Percentiles rank a stretch among this genome's conserved stretches.
These are phyloP conservation scores for Talaromyces thailandensis DNA, from an alignment of 495 filamentous ascomycete genomes.

Conservation along the genomic window DNA sequence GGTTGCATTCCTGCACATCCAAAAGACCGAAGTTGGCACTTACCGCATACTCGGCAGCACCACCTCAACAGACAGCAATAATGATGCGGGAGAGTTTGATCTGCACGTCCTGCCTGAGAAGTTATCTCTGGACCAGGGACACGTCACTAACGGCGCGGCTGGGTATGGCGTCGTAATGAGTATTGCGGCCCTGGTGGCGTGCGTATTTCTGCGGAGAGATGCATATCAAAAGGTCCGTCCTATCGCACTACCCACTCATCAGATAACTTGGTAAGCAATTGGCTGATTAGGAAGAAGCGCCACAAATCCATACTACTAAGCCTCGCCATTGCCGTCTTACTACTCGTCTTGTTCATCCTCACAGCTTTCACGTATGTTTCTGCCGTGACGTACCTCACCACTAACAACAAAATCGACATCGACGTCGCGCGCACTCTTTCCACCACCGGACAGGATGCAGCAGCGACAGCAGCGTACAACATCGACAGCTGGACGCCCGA, in stretches of 20 bases:
- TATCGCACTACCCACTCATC: not conserved
- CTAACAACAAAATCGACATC: not conserved
- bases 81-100: not conserved
- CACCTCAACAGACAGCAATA: not conserved
- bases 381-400: conserved; percentile 1
- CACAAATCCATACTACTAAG: not conserved
- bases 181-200: not conserved
- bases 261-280: not conserved
- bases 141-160: conserved; percentile 5
- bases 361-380: not conserved
- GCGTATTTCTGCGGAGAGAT: not conserved
- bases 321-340: not conserved
- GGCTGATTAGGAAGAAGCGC: not conserved
- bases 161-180: conserved; percentile 4
- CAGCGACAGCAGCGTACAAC: not conserved
- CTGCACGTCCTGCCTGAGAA: conserved; percentile 4
- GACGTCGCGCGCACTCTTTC: not conserved
- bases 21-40: conserved; percentile 1
- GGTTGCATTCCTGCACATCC: conserved; percentile 6
- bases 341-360: conserved; percentile 1
- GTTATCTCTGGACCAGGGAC: conserved; percentile 3
- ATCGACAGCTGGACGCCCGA: conserved; percentile 8
- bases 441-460: not conserved
- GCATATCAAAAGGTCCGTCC: not conserved
- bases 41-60: not conserved